These are phyloP conservation scores for Diaporthe batatas DNA, from an alignment of 2,329 filamentous ascomycete genomes.

Conservation along the genomic window DNA sequence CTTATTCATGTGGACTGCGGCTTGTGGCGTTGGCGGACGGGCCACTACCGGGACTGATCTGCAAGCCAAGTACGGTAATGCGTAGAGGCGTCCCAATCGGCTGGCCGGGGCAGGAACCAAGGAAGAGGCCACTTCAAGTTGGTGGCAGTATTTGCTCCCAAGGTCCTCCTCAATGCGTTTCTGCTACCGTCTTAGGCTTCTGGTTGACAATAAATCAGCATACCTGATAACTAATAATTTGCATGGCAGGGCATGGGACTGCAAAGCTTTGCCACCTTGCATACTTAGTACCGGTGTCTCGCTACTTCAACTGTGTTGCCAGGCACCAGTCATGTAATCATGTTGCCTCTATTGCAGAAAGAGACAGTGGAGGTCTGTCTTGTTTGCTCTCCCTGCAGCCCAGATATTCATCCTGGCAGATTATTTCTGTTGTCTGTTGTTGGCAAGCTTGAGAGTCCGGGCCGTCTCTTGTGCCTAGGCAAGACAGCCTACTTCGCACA, in stretches of 20 bases:
- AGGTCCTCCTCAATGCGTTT: background rate
- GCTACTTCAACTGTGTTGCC: no score
- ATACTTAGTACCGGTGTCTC: background rate
- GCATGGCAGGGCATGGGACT: background rate
- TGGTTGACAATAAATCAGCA: no score
- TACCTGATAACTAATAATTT: background rate
- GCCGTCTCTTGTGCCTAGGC: background rate
- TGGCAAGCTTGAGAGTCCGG: no score
- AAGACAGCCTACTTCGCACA: background rate
- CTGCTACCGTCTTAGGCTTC: background rate
- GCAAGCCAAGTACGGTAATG: constrained; percentile 1
- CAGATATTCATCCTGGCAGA: no score
- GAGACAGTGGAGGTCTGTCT: no score
- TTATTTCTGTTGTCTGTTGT: background rate
- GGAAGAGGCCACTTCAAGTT: background rate
- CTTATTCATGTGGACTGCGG: background rate
- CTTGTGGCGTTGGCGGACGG: constrained; percentile 18
- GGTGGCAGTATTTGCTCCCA: background rate
- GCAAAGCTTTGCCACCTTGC: background rate
- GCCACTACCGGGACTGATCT: constrained; percentile 27
- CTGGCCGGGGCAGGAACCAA: background rate
- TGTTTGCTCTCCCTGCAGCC: no score
- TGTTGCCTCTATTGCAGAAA: background rate
- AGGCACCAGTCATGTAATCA: background rate
- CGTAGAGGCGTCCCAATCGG: constrained; percentile 22